A percentile compares a stretch with the other conserved stretches of the same genome.
Evolutionary conservation across 202 grass and related monocot species (phyloP).

Genomic region (Elaeis oleifera): DNA sequence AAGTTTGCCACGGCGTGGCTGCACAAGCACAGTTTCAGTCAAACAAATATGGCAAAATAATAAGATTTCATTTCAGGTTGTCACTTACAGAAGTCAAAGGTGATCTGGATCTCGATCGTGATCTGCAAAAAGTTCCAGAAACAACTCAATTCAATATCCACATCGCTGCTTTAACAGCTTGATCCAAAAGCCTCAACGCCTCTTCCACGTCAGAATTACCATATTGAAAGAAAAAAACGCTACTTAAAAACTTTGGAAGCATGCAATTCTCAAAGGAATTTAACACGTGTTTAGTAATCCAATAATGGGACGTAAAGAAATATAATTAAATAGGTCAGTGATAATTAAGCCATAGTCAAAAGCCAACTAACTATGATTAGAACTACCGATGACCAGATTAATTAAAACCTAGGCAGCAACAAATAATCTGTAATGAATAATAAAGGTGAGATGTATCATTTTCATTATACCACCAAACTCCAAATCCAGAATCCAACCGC

Average conservation of each 20-base stretch:
- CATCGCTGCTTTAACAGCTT: constrained; percentile 42
- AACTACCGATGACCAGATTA: too few species aligned
- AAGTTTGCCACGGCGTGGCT: constrained; percentile 33
- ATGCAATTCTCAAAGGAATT: constrained; percentile 12
- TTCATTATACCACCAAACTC: constrained; percentile 51
- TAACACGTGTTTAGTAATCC: too few species aligned
- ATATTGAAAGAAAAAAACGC: constrained; percentile 31
- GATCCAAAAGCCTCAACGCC: constrained; percentile 52
- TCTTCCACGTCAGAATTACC: constrained; percentile 27
- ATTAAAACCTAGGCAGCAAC: too few species aligned
- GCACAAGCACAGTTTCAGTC: constrained; percentile 10
- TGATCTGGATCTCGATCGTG: constrained; percentile 48
- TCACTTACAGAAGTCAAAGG: constrained; percentile 58
- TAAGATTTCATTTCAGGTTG: neutral
- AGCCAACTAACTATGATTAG: too few species aligned
- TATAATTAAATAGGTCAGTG: too few species aligned
- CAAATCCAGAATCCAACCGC: constrained; percentile 43
- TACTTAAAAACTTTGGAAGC: constrained; percentile 35
- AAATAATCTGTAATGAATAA: too few species aligned
- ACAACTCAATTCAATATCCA: constrained; percentile 67
- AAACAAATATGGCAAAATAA: constrained; percentile 1
- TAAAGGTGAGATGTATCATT: too few species aligned
- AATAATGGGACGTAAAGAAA: too few species aligned
- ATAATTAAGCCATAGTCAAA: too few species aligned
- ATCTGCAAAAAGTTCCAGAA: constrained; percentile 61